A percentile compares a stretch with the other conserved stretches of the same genome.
Evolutionary conservation across 768 basidiomycete species (phyloP).

Genomic region (Candolleomyces eurysporus): DNA sequence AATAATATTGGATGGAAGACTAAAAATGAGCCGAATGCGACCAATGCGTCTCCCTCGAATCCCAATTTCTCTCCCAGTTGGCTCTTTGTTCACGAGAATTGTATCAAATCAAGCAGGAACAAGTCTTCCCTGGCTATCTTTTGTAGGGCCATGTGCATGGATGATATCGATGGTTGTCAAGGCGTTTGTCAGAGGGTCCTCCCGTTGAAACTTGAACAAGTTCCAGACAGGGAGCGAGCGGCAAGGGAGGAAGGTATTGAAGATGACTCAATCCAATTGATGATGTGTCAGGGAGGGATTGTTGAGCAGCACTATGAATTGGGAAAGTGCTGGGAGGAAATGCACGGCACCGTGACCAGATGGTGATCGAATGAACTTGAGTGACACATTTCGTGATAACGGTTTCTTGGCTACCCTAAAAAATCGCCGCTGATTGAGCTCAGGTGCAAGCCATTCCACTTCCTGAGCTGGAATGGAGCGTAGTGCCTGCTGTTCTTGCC

Average conservation of each 20-base stretch:
- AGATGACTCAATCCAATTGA: constrained; percentile 15
- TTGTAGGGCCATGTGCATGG: neutral
- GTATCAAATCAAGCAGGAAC: constrained; percentile 7
- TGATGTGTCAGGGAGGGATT: constrained; percentile 9
- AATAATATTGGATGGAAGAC: neutral
- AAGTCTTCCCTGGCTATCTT: constrained; percentile 1
- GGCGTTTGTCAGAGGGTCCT: constrained; percentile 18
- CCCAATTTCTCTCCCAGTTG: neutral
- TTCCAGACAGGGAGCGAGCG: constrained; percentile 29
- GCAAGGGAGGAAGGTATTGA: constrained; percentile 20
- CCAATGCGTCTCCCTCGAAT: neutral
- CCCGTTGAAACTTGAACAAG: constrained; percentile 30
- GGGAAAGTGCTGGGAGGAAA: constrained; percentile 23
- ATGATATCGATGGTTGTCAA: neutral
- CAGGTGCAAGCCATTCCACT: neutral
- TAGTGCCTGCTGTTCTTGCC: no score
- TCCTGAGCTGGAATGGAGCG: no score
- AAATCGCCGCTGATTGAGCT: neutral
- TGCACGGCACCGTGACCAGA: constrained; percentile 13
- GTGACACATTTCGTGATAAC: no score
- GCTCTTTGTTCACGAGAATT: neutral
- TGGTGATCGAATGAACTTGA: constrained; percentile 22
- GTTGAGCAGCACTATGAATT: constrained; percentile 21
- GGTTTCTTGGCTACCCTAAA: neutral
- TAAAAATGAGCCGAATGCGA: neutral